Base-by-base conservation (phyloP, 495 filamentous ascomycete species). In the Tuber borchii region DNA sequence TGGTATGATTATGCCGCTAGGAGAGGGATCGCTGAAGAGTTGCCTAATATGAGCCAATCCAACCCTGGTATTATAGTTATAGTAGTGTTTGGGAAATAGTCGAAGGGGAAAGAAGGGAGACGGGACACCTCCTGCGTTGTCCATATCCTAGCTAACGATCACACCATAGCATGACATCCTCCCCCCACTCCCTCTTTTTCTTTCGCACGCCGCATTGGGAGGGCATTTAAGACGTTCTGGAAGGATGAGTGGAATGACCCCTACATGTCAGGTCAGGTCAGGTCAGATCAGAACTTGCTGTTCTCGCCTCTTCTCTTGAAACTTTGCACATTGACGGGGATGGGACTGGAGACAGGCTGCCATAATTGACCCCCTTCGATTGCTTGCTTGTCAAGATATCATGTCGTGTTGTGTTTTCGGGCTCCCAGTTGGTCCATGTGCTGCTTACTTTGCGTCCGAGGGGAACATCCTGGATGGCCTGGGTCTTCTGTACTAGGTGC, bases 401-500 rank as follows among this genome's bases (percentile, higher is more conserved):
- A 65, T 65, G 56, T 65, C 56, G n/a, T 65, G 26, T 65, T 65
- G n/a, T 31, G 56, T 31, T 65, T 65, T 31, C 56, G 56, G 56
- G 16, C 56, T 65, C 56, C 51, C 14, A 65, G n/a, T 65, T 65
- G n/a, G 56, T 31, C 56, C 56, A 65, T 65, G 56, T 65, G n/a
- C 56, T 22, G 56, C 56, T 65, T 16, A 46, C 56, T 65, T 65
- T 26, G n/a, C 56, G 3, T 65, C 12, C 56, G n/a, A 65, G n/a
- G 31, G 26, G n/a, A 65, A 31, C 56, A 65, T 65, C 56, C 56
- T 65, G 12, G 56, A 26, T 16, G 56, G 56, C n/a, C 56, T 65
- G 12, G 56, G 56, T 31, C 56, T 65, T 65, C 12, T 7, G 2
- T 65, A 65, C 12, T 2, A 31, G 22, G 10, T 65, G 56, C 12